Evolutionary conservation across 2,329 filamentous ascomycete species (phyloP), one percentile per base, ranked within the genome.

Genomic region (Hymenoscyphus albidus): DNA sequence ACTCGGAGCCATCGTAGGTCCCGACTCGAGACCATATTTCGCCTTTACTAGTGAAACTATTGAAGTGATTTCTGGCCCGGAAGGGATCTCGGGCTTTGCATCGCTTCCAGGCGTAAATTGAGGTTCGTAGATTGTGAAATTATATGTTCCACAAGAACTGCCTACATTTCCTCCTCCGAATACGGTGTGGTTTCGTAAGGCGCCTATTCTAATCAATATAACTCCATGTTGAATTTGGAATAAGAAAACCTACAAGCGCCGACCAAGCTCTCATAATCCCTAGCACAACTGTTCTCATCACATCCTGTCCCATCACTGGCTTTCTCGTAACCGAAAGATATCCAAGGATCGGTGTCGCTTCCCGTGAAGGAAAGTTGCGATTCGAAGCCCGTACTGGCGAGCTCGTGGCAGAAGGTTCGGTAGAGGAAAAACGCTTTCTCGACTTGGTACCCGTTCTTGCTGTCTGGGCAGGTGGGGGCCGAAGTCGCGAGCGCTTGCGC

Each of bases 241-340:
- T 35, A 6, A 35, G n/a, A 35, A 10, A 51, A 64, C 65, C 62
- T 60, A 67, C 66, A 68, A 10, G 64, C 63, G 44, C 56, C 38
- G 3, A 64, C 44, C 48, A 68, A 42, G 5, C 59, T 40, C n/a
- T 51, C 57, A 38, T 51, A 65, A 39, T 59, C 62, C 14, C 62
- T 22, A 35, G 55, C 35, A 48, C 66, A 68, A 35, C 40, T 62
- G 22, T 18, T 42, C 22, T 35, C 42, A 3, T 51, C 62, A 5
- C 35, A 35, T 54, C 48, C 48, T 12, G 18, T 54, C 55, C 56
- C 14, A 16, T 18, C 39, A 10, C 18, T 63, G 16, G 59, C 54
- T 16, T 57, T 57, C 14, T 56, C 42, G 51, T 64, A 68, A 13
- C 56, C 57, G 6, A 68, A 63, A 31, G 66, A 68, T 12, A 68